Evolutionary conservation across 2,329 filamentous ascomycete genomes (phyloP), one percentile per base, ranked within the genome.

Genomic region (Parafenestella ontariensis): DNA sequence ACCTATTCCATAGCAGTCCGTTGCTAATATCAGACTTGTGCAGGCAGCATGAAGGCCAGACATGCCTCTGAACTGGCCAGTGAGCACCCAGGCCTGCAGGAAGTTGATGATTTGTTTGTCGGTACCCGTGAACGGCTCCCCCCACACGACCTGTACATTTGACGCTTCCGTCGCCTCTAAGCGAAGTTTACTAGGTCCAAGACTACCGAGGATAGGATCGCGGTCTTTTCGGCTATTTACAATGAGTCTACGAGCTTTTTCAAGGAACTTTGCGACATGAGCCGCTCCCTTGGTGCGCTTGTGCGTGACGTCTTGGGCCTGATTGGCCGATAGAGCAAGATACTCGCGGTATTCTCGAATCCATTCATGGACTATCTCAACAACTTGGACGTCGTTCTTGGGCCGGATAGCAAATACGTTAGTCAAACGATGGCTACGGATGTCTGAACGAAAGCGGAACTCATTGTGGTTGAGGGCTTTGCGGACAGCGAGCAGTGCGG

Each of bases 401-500:
- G 86, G 81, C 20, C 82, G 79, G 52, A 93, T 81, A 58, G 87
- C 83, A 64, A 89, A 90, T 26, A 89, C 83, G 72, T 75, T 82
- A 66, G 76, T 86, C 68, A 79, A 70, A 69, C 74, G 82, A 73
- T 74, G 82, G 71, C 58, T 82, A 65, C 74, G 81, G 72, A 56
- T 61, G 57, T 83, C 80, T n/a, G 70, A 84, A 58, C 81, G 80
- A 67, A 92, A 90, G 24, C 81, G 84, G 48, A 86, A 79, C 8
- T 87, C 85, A 54, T 87, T 82, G 36, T 82, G 79, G 21, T 82
- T 72, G 7, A 94, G 70, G 8, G 87, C 83, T 51, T 84, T 84
- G 61, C 92, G 88, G 6, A 92, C 85, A 3, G 90, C 89, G 65
- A 91, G 90, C 5, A 92, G 74, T 8, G 83, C 81, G 24, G 80